A percentile compares a stretch with the other conserved stretches of the same genome.
Conservation (phyloP, 2,329 filamentous ascomycete species). For the Neodidymelliopsis sp. region DNA sequence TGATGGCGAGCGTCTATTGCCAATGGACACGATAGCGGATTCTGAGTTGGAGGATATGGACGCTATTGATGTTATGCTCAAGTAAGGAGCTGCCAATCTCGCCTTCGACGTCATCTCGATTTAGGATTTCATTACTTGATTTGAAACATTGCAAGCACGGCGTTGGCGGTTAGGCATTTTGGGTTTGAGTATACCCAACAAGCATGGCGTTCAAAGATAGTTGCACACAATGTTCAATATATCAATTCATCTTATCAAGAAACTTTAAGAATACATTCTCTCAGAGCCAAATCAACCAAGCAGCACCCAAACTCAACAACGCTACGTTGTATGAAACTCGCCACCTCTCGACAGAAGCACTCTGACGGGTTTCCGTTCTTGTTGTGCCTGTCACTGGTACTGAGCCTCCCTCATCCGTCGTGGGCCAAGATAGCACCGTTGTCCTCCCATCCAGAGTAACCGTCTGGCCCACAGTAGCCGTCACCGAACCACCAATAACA, state of each 20-base stretch:
- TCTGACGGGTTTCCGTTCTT: neutral
- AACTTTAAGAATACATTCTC: neutral
- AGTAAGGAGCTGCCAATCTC: conserved; percentile 22
- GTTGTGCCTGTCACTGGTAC: neutral
- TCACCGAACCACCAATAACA: conserved; percentile 21
- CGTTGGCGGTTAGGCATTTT: conserved; percentile 14
- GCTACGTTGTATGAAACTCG: neutral
- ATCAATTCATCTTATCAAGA: too few relatives aligned
- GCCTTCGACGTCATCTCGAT: neutral
- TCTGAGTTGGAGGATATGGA: conserved; percentile 49
- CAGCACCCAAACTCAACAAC: neutral
- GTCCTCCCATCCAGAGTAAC: conserved; percentile 18
- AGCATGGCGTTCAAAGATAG: neutral
- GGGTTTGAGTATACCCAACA: too few relatives aligned
- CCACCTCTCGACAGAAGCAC: neutral
- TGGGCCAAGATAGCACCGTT: conserved; percentile 16
- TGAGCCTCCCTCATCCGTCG: neutral
- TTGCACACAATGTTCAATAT: too few relatives aligned
- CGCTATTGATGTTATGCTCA: conserved; percentile 46
- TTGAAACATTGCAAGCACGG: conserved; percentile 8
- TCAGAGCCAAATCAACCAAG: neutral
- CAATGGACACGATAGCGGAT: conserved; percentile 42
- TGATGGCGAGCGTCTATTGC: conserved; percentile 48
- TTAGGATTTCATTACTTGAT: neutral
- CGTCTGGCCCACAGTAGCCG: conserved; percentile 23